Conservation (phyloP, 1,284 basidiomycete species). For the Pseudozyma hubeiensis region DNA sequence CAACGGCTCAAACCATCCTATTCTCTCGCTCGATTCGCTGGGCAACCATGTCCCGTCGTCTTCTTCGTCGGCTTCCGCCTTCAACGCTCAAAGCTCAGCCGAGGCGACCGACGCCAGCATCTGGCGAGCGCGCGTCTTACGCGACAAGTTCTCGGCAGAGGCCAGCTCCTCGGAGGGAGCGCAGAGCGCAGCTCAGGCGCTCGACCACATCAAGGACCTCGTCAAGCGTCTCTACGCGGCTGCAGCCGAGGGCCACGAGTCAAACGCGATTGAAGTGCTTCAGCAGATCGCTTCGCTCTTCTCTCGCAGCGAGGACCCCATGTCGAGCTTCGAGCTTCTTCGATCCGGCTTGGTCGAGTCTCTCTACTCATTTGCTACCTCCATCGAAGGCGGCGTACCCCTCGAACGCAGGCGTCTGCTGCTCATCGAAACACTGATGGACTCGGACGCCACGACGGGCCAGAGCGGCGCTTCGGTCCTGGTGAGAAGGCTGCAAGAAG, state of each 20-base stretch:
- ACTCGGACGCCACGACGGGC: conserved; percentile 18
- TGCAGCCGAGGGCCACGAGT: conserved; percentile 68
- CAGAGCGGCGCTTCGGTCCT: conserved; percentile 44
- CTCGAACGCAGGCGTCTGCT: conserved; percentile 42
- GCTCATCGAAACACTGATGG: conserved; percentile 52
- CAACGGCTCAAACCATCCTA: conserved; percentile 20
- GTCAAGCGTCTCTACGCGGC: conserved; percentile 66
- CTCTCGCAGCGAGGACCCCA: conserved; percentile 76
- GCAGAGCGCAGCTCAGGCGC: conserved; percentile 52
- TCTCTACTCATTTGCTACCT: conserved; percentile 83
- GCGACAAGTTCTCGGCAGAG: conserved; percentile 52
- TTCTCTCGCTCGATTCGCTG: conserved; percentile 17
- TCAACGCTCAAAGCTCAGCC: conserved; percentile 32
- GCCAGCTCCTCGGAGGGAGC: conserved; percentile 50
- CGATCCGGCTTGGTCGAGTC: conserved; percentile 92
- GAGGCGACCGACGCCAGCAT: conserved; percentile 61
- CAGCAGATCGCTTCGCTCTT: conserved; percentile 83
- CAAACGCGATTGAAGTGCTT: conserved; percentile 72
- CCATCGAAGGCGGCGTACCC: conserved; percentile 61
- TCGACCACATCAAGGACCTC: conserved; percentile 55
- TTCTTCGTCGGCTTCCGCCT: conserved; percentile 16
- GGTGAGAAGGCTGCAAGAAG: conserved; percentile 61
- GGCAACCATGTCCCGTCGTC: conserved; percentile 25
- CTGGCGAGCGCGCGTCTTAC: conserved; percentile 60
- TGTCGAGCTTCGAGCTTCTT: conserved; percentile 94